Evolutionary conservation across 495 filamentous ascomycete species (phyloP).

Genomic region (Penicillium daleae): DNA sequence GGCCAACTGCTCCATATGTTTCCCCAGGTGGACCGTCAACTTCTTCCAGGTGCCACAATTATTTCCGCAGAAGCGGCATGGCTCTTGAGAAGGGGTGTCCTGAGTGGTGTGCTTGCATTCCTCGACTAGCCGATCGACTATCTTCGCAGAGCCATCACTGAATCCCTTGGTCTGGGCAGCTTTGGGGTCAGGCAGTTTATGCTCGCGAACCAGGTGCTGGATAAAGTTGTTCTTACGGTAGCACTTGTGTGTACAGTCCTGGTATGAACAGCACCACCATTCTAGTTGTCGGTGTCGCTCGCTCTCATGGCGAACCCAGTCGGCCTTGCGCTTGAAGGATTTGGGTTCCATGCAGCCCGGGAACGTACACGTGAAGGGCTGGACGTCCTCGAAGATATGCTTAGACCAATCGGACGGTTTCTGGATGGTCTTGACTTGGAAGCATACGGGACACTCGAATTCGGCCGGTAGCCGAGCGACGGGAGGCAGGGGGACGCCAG

Average conservation of each 20-base stretch:
- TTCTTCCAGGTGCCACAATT: conserved; percentile 89
- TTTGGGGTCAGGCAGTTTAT: conserved; percentile 84
- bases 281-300: conserved; percentile 91
- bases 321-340: conserved; percentile 95
- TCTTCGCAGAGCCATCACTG: conserved; percentile 42
- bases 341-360: conserved; percentile 82
- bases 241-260: conserved; percentile 83
- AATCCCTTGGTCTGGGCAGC: conserved; percentile 18
- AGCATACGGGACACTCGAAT: conserved; percentile 93
- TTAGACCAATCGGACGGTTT: conserved; percentile 99
- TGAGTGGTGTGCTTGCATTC: conserved; percentile 72
- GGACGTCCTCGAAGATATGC: conserved; percentile 93
- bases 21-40: conserved; percentile 90
- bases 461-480: conserved; percentile 79
- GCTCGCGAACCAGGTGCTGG: conserved; percentile 92
- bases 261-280: conserved; percentile 85
- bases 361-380: conserved; percentile 95
- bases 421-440: conserved; percentile 83
- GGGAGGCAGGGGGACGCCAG: conserved; percentile 81
- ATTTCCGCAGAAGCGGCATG: conserved; percentile 89
- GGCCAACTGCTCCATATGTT: conserved; percentile 94
- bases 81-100: conserved; percentile 72
- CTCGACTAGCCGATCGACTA: conserved; percentile 69
- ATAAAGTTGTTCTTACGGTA: conserved; percentile 95
- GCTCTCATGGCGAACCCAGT: conserved; percentile 96